Base-by-base conservation (phyloP, 345 rosid species). In the Sonneratia caseolaris region DNA sequence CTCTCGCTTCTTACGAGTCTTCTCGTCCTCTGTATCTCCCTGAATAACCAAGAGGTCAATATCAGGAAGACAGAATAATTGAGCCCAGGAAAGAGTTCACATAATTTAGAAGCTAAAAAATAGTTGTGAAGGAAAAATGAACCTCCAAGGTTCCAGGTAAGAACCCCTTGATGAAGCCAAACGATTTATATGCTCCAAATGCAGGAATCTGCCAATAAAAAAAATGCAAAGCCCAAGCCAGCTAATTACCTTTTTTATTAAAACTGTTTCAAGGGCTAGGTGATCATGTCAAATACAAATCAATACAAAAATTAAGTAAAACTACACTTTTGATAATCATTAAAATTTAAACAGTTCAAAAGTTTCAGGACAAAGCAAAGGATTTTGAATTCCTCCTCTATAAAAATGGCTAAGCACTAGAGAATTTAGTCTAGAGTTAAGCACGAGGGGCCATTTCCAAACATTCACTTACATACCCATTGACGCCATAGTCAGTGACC, bases 1-100 rank as follows among this genome's bases (percentile, higher is more conserved):
- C 81, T 91, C 96, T 73, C 96, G 86, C 83, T 91, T 89, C 76
- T 89, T 89, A 69, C 96, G 92, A 37, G 88, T 82, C 79, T 93
- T 93, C 68, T 91, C 97, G 73, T 91, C 98, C 79, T 89, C 96
- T 61, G 6, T 78, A 22, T 67, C 88, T 75, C 88, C 96, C 97
- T 93, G 68, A 56, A 69, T 66, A 49, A 83, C 66, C 49, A 45
- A 78, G 43, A 51, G 5, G 27, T 15, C 10, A 64, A 71, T 10
- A 56, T 42, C 38, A 61, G 21, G 48, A 57, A 22, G 64, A n/a
- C 0, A 22, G 27, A 57, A 4, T 57, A 57, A 7, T 22, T 61
- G 53, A 49, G 49, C 19, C 38, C 69, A 22, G 6, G 36, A 1
- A 38, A 24, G 15, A 27, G 43, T 14, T n/a, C 3, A 36, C 3